Conservation (phyloP, 2,329 filamentous ascomycete species). For the Calonectria pseudoturangicola region DNA sequence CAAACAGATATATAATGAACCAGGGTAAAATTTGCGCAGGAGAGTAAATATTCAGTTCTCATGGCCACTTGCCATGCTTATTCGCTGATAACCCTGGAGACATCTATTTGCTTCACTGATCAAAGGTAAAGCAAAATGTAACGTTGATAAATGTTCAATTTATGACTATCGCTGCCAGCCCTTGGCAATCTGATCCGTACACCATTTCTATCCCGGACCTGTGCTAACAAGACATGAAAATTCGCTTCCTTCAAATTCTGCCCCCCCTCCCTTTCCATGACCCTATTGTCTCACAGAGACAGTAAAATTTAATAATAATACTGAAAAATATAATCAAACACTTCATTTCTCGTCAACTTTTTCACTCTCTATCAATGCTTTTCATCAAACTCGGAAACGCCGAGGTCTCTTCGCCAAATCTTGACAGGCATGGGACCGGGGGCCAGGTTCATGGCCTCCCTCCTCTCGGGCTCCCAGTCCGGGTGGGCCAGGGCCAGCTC, state of each 20-base stretch:
- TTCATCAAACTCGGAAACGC: slow-evolving; percentile 33
- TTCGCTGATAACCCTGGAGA: too few species aligned
- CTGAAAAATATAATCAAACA: neutral
- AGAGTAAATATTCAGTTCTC: too few species aligned
- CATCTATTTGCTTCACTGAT: neutral
- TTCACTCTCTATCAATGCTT: slow-evolving; percentile 29
- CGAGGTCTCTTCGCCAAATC: slow-evolving; percentile 49
- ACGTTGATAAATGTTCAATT: slow-evolving; percentile 2
- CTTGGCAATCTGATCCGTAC: slow-evolving; percentile 17
- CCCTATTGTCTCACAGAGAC: neutral
- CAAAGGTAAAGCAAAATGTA: neutral
- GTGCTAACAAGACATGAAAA: slow-evolving; percentile 1
- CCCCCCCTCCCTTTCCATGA: neutral
- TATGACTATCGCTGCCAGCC: slow-evolving; percentile 17
- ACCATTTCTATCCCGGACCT: neutral
- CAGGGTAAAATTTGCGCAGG: too few species aligned
- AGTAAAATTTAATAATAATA: neutral
- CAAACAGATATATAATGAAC: too few species aligned
- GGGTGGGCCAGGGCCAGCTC: slow-evolving; percentile 58
- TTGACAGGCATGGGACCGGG: slow-evolving; percentile 51
- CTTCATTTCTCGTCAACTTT: slow-evolving; percentile 1
- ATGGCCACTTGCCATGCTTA: too few species aligned
- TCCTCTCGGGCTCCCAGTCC: slow-evolving; percentile 46
- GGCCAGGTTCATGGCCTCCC: slow-evolving; percentile 50
- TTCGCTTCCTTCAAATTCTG: neutral